Evolutionary conservation across 768 basidiomycete genomes (phyloP).

Genomic region (Boletus rubescentipes): DNA sequence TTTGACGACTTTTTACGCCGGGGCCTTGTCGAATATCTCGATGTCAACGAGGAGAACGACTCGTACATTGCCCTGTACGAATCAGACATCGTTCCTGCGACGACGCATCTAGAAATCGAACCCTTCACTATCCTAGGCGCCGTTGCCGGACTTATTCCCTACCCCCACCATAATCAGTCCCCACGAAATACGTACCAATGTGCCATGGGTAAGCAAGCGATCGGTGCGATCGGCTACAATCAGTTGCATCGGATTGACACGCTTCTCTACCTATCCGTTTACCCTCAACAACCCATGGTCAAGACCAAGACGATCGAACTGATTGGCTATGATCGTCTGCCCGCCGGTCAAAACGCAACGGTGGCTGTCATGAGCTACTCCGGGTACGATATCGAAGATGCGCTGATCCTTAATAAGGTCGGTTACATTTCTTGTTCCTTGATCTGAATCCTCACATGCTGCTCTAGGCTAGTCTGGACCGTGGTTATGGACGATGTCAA

Average conservation of each 20-base stretch:
- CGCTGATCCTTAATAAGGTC: slow-evolving; percentile 92
- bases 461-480: slow-evolving; percentile 85
- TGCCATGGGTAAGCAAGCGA: slow-evolving; percentile 99
- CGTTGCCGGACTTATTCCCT: slow-evolving; percentile 97
- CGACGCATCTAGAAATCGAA: slow-evolving; percentile 97
- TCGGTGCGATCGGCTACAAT: slow-evolving; percentile 97
- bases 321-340: slow-evolving; percentile 93
- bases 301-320: slow-evolving; percentile 98
- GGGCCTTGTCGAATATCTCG: slow-evolving; percentile 96
- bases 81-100: slow-evolving; percentile 71
- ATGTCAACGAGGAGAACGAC: slow-evolving; percentile 99
- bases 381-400: slow-evolving; percentile 99
- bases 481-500: slow-evolving; percentile 97
- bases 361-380: slow-evolving; percentile 99
- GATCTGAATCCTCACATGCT: slow-evolving; percentile 2
- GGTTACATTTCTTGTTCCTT: slow-evolving; percentile 15
- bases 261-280: slow-evolving; percentile 94
- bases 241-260: slow-evolving; percentile 98
- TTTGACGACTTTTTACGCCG: slow-evolving; percentile 94
- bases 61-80: slow-evolving; percentile 96
- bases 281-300: slow-evolving; percentile 99
- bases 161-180: slow-evolving; percentile 99
- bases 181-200: slow-evolving; percentile 99
- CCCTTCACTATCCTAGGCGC: slow-evolving; percentile 97
- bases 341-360: slow-evolving; percentile 97